Conservation (phyloP, 2,329 filamentous ascomycete genomes). For the Lecanoromycetidae sp. region DNA sequence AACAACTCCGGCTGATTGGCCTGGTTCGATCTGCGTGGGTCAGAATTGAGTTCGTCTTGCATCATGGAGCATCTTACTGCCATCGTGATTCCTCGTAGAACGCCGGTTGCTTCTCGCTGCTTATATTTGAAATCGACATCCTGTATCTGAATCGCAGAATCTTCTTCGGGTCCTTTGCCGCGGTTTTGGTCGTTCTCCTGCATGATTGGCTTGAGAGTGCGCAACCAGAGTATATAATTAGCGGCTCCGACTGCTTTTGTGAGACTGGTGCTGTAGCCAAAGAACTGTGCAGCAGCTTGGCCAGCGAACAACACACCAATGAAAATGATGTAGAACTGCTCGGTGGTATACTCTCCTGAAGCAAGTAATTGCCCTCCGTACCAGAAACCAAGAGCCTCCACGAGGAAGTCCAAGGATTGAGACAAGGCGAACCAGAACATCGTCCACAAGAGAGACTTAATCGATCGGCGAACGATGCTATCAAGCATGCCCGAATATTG, state of each 20-base stretch:
- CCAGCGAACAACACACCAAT: conserved; percentile 30
- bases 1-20: conserved; percentile 43
- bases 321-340: conserved; percentile 34
- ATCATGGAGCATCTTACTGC: too few species aligned
- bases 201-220: conserved; percentile 32
- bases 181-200: conserved; percentile 33
- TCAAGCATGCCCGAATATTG: neutral
- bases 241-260: conserved; percentile 40
- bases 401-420: conserved; percentile 11
- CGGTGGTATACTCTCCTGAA: conserved; percentile 31
- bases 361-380: conserved; percentile 52
- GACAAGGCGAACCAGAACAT: neutral
- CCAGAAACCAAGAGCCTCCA: neutral
- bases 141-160: conserved; percentile 32
- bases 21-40: conserved; percentile 34
- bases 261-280: conserved; percentile 26
- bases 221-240: conserved; percentile 41
- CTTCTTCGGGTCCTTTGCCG: conserved; percentile 27
- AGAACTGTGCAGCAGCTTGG: conserved; percentile 24
- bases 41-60: too few species aligned
- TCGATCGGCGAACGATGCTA: neutral
- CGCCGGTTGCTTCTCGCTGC: conserved; percentile 21
- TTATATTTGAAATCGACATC: conserved; percentile 32
- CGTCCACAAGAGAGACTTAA: neutral
- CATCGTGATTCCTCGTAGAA: conserved; percentile 24